A percentile compares a stretch with the other conserved stretches of the same genome.
phyloP scores from a whole-genome alignment of 129 eudicot species.

The Centrapalus pauciflorus region DNA sequence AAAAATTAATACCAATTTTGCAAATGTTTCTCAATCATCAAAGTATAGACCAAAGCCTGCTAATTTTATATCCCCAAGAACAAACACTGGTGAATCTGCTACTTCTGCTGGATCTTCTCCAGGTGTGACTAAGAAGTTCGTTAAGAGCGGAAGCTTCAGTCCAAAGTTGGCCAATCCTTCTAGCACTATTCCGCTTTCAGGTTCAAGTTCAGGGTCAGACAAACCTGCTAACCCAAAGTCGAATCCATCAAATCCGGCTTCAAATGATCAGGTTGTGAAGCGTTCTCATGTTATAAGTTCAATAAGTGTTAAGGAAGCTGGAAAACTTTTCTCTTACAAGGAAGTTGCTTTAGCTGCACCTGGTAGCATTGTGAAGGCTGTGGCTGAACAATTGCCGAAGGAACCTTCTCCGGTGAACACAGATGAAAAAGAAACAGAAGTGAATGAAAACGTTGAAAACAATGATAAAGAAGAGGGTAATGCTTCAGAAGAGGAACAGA shows the following conservation, averaged over 20 bases:
- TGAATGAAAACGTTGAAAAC: constrained; percentile 24
- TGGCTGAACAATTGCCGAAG: constrained; percentile 55
- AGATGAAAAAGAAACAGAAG: constrained; percentile 24
- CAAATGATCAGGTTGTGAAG: constrained; percentile 45
- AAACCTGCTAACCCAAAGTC: constrained; percentile 47
- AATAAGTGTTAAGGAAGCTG: constrained; percentile 64
- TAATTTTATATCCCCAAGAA: constrained; percentile 53
- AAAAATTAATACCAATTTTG: constrained; percentile 64
- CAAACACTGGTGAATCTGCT: constrained; percentile 42
- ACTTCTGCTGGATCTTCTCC: constrained; percentile 41
- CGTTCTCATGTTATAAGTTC: constrained; percentile 49
- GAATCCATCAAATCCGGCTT: constrained; percentile 63
- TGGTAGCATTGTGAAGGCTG: constrained; percentile 88
- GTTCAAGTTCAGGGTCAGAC: constrained; percentile 16
- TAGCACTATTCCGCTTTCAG: constrained; percentile 30
- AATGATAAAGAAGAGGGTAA: constrained; percentile 19
- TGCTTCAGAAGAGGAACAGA: constrained; percentile 31
- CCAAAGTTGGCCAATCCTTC: constrained; percentile 43
- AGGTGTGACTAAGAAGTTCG: constrained; percentile 41
- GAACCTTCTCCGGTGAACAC: constrained; percentile 31
- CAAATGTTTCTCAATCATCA: constrained; percentile 45
- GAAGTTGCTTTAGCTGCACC: constrained; percentile 98
- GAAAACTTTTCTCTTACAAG: constrained; percentile 89
- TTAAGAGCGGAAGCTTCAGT: constrained; percentile 69
- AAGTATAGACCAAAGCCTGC: constrained; percentile 51